These are phyloP conservation scores for Haematococcus lacustris DNA, from an alignment of 139 green algal species.

Conservation along the genomic window DNA sequence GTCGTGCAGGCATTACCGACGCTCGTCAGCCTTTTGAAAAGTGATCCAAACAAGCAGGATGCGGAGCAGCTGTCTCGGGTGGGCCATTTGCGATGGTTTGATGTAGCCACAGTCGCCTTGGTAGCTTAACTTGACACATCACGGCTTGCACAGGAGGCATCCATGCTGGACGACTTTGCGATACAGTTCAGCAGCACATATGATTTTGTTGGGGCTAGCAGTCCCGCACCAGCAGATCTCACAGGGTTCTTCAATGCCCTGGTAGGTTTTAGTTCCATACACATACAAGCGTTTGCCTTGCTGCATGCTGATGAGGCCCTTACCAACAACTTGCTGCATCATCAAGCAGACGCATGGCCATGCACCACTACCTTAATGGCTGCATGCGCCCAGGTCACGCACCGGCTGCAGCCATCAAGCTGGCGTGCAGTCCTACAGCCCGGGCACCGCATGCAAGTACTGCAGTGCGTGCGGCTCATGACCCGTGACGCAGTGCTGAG, in stretches of 20 bases:
- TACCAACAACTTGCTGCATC: not conserved
- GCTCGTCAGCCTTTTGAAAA: no score
- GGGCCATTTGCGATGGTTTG: not conserved
- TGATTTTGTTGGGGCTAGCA: conserved; percentile 22
- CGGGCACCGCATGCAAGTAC: conserved; percentile 34
- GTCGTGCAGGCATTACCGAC: no score
- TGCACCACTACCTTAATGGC: not conserved
- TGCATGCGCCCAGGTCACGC: conserved; percentile 12
- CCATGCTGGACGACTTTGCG: conserved; percentile 37
- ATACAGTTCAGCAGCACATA: conserved; percentile 28
- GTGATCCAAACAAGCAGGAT: no score
- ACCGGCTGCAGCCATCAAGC: conserved; percentile 11
- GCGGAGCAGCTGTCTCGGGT: no score
- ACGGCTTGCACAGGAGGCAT: conserved; percentile 15
- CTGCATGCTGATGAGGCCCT: not conserved
- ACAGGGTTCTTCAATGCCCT: conserved; percentile 25
- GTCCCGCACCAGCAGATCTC: conserved; percentile 11
- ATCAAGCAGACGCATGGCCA: not conserved
- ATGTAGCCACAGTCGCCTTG: not conserved
- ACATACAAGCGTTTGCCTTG: not conserved
- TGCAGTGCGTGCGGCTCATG: conserved; percentile 31
- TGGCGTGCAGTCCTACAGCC: conserved; percentile 14
- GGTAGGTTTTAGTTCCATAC: conserved; percentile 9
- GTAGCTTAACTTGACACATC: not conserved
- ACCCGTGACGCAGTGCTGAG: conserved; percentile 17